Evolutionary conservation across 768 basidiomycete species (phyloP), one percentile per base, ranked within the genome.

Genomic region (Hygrocybe punicea): DNA sequence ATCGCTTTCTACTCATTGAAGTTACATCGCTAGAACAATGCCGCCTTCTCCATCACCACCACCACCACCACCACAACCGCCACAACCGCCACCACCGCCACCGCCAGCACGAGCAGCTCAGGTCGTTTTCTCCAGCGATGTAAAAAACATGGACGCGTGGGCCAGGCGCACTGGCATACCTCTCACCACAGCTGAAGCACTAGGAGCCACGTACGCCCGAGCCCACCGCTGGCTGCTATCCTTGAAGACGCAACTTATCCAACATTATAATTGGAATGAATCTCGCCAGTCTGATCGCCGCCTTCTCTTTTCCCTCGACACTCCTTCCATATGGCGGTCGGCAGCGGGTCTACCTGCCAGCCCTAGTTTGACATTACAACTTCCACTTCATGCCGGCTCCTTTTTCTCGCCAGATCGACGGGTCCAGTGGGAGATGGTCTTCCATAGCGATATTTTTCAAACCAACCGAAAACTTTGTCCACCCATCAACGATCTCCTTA

Each of bases 381-480:
- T 92, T 35, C 90, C 90, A 7, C 78, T 84, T 57, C 84, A 91
- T 60, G 89, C 90, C 37, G 86, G 85, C 39, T 89, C 90, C 23
- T 92, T 93, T 73, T 93, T 92, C 75, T 87, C 86, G 49, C 89
- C 89, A 10, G 88, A 92, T 68, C 77, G 90, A 62, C 83, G 88
- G 58, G 81, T 91, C 46, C 89, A 91, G 68, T 93, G 91, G 90
- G 84, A 91, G 69, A 91, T 91, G 89, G 88, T 91, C 64, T 93
- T 93, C 67, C 89, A 87, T 68, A 83, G 82, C 65, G 86, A 87
- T 70, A 82, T 84, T 51, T 88, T 87, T 71, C 85, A 85, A 64
- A 84, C 83, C 25, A 80, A 86, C 55, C 78, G 86, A 34, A 84
- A 85, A 69, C 81, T 84, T 62, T 81, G 83, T 55, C 80, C 81